Evolutionary conservation across 1,139 yeast species (phyloP).

Genomic region (Diutina sp.): DNA sequence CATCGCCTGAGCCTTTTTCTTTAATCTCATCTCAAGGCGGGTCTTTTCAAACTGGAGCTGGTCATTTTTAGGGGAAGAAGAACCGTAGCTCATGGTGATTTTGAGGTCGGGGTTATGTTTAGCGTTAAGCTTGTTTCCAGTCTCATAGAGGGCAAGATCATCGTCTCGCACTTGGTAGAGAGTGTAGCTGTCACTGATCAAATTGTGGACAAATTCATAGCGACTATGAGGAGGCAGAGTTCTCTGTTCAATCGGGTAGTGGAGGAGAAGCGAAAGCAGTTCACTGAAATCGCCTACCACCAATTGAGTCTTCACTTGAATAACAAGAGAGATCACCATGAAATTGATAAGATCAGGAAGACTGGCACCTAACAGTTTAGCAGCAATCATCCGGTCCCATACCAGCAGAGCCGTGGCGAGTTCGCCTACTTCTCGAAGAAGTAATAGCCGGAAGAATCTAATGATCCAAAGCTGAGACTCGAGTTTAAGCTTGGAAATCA

Average conservation of each 20-base stretch:
- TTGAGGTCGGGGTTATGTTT: slow-evolving; percentile 24
- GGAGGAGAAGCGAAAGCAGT: slow-evolving; percentile 41
- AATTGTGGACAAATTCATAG: slow-evolving; percentile 11
- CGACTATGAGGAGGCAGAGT: neutral
- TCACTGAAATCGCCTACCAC: slow-evolving; percentile 52
- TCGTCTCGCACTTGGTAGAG: slow-evolving; percentile 17
- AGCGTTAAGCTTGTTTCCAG: slow-evolving; percentile 23
- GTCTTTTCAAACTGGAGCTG: slow-evolving; percentile 30
- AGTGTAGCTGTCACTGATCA: slow-evolving; percentile 19
- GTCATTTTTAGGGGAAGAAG: slow-evolving; percentile 9
- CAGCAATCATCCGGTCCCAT: slow-evolving; percentile 47
- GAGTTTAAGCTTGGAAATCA: slow-evolving; percentile 33
- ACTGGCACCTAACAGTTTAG: slow-evolving; percentile 11
- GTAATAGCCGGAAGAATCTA: slow-evolving; percentile 45
- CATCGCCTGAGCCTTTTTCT: slow-evolving; percentile 26
- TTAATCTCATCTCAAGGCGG: slow-evolving; percentile 30
- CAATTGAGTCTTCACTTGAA: slow-evolving; percentile 36
- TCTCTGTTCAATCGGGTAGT: slow-evolving; percentile 32
- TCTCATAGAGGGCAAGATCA: slow-evolving; percentile 29
- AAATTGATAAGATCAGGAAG: slow-evolving; percentile 33
- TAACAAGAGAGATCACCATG: slow-evolving; percentile 35
- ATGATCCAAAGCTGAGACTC: slow-evolving; percentile 60
- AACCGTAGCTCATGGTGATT: slow-evolving; percentile 19
- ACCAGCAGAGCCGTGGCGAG: slow-evolving; percentile 27
- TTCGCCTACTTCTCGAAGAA: slow-evolving; percentile 45